These are phyloP conservation scores for Jacaranda copaia DNA, from an alignment of 257 asterid species.

Conservation along the genomic window DNA sequence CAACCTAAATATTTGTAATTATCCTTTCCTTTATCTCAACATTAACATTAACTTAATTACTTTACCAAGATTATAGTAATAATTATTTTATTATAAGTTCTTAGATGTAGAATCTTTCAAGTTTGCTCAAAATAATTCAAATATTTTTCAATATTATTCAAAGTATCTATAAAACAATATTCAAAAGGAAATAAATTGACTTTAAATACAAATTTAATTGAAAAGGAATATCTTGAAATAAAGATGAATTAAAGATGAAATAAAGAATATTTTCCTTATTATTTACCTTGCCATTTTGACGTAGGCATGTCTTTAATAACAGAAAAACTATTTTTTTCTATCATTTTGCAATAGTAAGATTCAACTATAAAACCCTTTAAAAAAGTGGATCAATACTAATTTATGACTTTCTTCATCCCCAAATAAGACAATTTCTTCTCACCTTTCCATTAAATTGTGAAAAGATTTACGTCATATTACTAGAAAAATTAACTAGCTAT, in stretches of 20 bases:
- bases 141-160: neutral
- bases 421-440: constrained; percentile 18
- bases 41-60: too few species aligned
- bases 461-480: too few species aligned
- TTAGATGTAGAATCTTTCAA: neutral
- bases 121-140: neutral
- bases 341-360: neutral
- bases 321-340: neutral
- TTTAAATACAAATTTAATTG: neutral
- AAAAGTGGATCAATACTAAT: neutral
- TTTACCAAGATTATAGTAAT: neutral
- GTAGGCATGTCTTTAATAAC: neutral
- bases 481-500: constrained; percentile 6
- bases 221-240: neutral
- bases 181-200: neutral
- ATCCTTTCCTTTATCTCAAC: too few species aligned
- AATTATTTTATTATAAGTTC: neutral
- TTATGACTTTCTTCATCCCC: neutral
- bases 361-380: neutral
- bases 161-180: neutral
- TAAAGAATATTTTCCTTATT: neutral
- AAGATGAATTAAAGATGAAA: neutral
- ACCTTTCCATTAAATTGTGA: neutral
- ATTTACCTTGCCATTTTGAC: neutral
- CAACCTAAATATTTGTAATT: too few species aligned